Evolutionary conservation across 106 monocot genomes (phyloP).

Genomic region (Allium fistulosum): DNA sequence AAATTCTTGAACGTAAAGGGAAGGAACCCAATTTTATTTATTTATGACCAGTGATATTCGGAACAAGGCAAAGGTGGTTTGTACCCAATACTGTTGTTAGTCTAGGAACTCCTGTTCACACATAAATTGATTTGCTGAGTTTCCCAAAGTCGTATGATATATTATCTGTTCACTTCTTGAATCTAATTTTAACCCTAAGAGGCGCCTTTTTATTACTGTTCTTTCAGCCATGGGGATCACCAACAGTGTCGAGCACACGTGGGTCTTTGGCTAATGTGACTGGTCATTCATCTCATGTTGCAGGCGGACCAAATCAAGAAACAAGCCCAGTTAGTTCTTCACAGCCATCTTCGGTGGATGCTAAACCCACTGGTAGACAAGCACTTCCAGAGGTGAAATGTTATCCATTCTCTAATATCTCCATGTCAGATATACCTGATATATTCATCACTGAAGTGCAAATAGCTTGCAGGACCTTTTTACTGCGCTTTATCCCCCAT

Average conservation of each 20-base stretch:
- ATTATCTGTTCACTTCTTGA: neutral
- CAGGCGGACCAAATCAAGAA: conserved; percentile 13
- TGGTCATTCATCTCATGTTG: conserved; percentile 9
- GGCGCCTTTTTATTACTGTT: neutral
- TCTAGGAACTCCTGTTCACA: too few species aligned
- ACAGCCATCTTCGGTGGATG: conserved; percentile 12
- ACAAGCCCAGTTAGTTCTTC: conserved; percentile 4
- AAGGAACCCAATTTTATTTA: too few species aligned
- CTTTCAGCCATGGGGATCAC: conserved; percentile 6
- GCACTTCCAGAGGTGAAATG: conserved; percentile 47
- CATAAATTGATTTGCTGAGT: too few species aligned
- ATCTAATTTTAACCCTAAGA: conserved; percentile 1
- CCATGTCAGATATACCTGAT: neutral
- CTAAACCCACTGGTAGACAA: conserved; percentile 27
- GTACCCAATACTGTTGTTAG: too few species aligned
- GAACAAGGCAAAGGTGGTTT: too few species aligned
- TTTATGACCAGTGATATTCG: too few species aligned
- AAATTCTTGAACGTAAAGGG: too few species aligned
- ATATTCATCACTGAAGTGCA: neutral
- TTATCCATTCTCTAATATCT: neutral
- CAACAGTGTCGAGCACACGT: conserved; percentile 11
- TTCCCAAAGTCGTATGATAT: too few species aligned
- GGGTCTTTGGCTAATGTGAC: conserved; percentile 8
- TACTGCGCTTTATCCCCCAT: conserved; percentile 38
- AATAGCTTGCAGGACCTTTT: conserved; percentile 63